Evolutionary conservation across 257 asterid species (phyloP), one percentile per base, ranked within the genome.

Genomic region (Orobanche coerulescens): DNA sequence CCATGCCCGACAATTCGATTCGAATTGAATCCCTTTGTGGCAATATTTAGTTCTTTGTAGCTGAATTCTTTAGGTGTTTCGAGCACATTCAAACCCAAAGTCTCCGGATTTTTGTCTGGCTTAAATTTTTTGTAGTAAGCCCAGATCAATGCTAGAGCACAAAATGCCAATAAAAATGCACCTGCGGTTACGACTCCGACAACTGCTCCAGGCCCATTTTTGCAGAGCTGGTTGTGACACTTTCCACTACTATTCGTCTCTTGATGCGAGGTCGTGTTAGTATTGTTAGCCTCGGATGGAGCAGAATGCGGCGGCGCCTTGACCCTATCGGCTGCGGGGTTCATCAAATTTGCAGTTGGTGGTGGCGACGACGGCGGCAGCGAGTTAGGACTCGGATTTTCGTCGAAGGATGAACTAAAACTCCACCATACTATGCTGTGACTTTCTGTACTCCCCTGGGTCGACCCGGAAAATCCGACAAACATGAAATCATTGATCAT

Each of bases 361-460:
- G 80, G 84, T 4, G 80, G 84, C 11, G 81, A 72, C 0, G 77
- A 58, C 4, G 75, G 65, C 26, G 55, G 15, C 26, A 36, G 42
- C 12, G 85, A 66, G 39, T 51, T 73, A 0, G 78, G 72, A 51
- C 67, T 64, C 12, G 85, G 53, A 42, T 15, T 73, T 11, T 51
- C 71, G 23, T 82, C 94, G 43, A 85, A 85, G 6, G 81, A 76
- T 2, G 96, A 85, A 51, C 67, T 73, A 66, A 88, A 88, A 60
- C 93, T 88, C 96, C 96, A 88, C 96, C 95, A 85, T 15, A 79
- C 86, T 16, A 88, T 76, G 64, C 73, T 74, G 67, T 88, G 96
- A 31, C 70, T 70, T 72, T 88, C 96, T 0, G 96, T 88, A 58
- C 96, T 88, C 50, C 96, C 96, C 74, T 88, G 96, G 51, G 96